Conservation (phyloP, 1,139 yeast genomes). For the Suhomyces chickasaworum region DNA sequence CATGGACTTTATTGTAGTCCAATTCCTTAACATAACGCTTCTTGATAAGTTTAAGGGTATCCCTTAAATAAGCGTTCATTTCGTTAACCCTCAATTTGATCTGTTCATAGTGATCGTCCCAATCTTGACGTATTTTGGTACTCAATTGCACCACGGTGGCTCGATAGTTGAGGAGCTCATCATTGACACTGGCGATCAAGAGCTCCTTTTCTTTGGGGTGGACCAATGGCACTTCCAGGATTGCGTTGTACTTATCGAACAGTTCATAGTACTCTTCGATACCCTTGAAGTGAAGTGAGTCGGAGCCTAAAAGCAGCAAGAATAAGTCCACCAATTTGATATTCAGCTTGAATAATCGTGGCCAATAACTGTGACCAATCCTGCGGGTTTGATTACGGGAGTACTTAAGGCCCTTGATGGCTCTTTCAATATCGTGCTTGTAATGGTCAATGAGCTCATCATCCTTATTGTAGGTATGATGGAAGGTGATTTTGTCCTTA, state of each 20-base stretch:
- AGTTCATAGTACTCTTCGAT: conserved; percentile 43
- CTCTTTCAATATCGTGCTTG: conserved; percentile 45
- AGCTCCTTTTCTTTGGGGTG: conserved; percentile 44
- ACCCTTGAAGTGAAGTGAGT: conserved; percentile 46
- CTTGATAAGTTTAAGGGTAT: conserved; percentile 42
- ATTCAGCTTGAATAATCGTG: conserved; percentile 36
- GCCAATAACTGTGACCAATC: conserved; percentile 38
- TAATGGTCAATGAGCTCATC: conserved; percentile 47
- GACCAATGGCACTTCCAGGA: conserved; percentile 34
- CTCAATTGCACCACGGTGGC: conserved; percentile 33
- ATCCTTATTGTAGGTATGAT: conserved; percentile 32
- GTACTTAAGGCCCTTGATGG: conserved; percentile 48
- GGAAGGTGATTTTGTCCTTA: conserved; percentile 20
- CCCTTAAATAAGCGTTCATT: conserved; percentile 42
- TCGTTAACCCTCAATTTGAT: conserved; percentile 37
- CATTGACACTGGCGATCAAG: conserved; percentile 32
- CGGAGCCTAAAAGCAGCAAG: conserved; percentile 37
- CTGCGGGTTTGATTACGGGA: conserved; percentile 38
- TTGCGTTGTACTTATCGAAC: conserved; percentile 35
- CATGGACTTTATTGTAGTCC: conserved; percentile 41
- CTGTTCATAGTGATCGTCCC: conserved; percentile 34
- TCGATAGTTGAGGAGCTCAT: conserved; percentile 35
- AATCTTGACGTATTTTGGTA: conserved; percentile 32
- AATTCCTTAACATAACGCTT: conserved; percentile 43
- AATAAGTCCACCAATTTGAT: conserved; percentile 35